Conservation (phyloP, 2,329 filamentous ascomycete genomes). For the Botrytis elliptica region DNA sequence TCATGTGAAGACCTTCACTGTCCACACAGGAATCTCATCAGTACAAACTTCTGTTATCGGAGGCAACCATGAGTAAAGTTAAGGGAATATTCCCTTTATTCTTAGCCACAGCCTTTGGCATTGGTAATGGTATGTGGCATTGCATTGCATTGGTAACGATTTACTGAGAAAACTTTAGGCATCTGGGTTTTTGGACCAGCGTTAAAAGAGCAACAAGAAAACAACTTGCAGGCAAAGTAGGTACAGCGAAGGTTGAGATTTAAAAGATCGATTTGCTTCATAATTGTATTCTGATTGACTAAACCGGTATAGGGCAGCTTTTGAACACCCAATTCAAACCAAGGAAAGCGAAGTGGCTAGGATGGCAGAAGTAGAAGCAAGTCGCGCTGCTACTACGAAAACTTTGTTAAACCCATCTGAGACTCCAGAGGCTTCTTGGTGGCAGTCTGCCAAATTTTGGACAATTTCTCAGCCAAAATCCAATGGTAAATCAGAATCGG, state of each 20-base stretch:
- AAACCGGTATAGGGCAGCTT: conserved; percentile 26
- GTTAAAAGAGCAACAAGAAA: conserved; percentile 34
- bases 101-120: conserved; percentile 35
- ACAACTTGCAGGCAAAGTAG: conserved; percentile 29
- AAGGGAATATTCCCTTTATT: conserved; percentile 35
- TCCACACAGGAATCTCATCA: not conserved
- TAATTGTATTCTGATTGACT: conserved; percentile 9
- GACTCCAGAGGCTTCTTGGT: conserved; percentile 32
- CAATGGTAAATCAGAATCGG: not conserved
- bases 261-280: not conserved
- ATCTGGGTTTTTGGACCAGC: conserved; percentile 37
- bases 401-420: conserved; percentile 25
- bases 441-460: conserved; percentile 29
- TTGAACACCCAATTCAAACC: conserved; percentile 22
- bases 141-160: not conserved
- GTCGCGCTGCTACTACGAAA: conserved; percentile 27
- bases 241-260: not conserved
- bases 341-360: conserved; percentile 23
- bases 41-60: not conserved
- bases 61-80: conserved; percentile 33
- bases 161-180: conserved; percentile 25
- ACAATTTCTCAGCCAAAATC: conserved; percentile 15
- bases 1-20: not conserved
- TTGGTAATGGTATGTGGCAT: conserved; percentile 36
- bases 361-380: conserved; percentile 30